phyloP scores from a whole-genome alignment of 2,329 filamentous ascomycete genomes.

The Colletotrichum tamarilloi region DNA sequence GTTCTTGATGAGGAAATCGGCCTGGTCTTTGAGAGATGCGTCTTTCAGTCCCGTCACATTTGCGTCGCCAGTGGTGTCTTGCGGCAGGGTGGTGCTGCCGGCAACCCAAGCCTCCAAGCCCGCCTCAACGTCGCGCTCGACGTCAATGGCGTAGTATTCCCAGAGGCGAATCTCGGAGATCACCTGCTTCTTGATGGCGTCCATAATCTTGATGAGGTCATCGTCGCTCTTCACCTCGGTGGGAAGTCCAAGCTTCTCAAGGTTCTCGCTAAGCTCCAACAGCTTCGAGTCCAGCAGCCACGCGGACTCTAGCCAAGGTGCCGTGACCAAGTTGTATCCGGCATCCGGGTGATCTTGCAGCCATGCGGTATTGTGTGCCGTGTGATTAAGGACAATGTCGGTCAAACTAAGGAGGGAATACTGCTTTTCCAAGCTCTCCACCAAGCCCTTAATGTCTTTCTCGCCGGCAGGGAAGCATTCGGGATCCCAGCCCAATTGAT shows the following conservation, averaged over 20 bases:
- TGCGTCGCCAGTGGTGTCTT: slow-evolving; percentile 50
- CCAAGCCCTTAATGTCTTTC: slow-evolving; percentile 80
- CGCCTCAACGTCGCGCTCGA: slow-evolving; percentile 76
- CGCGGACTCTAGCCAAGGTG: slow-evolving; percentile 79
- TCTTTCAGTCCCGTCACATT: slow-evolving; percentile 61
- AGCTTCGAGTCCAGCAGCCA: slow-evolving; percentile 70
- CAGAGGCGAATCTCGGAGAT: slow-evolving; percentile 83
- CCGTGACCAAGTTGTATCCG: slow-evolving; percentile 93
- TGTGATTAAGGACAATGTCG: slow-evolving; percentile 98
- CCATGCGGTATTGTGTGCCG: slow-evolving; percentile 95
- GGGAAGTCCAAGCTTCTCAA: slow-evolving; percentile 79
- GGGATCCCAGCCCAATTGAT: slow-evolving; percentile 90
- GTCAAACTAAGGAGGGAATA: slow-evolving; percentile 89
- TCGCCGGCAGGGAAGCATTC: slow-evolving; percentile 86
- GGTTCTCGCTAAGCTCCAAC: slow-evolving; percentile 80
- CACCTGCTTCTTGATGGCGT: slow-evolving; percentile 83
- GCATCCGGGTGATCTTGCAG: slow-evolving; percentile 93
- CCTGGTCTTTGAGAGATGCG: slow-evolving; percentile 60
- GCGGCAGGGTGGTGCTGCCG: slow-evolving; percentile 66
- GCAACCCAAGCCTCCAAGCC: slow-evolving; percentile 78
- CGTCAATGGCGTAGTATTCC: slow-evolving; percentile 92
- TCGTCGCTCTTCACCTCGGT: slow-evolving; percentile 76
- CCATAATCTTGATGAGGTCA: slow-evolving; percentile 85
- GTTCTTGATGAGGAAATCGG: slow-evolving; percentile 73
- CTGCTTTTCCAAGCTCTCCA: slow-evolving; percentile 84